Base-by-base conservation (phyloP, 2,329 filamentous ascomycete species). In the Verticillium nubilum region DNA sequence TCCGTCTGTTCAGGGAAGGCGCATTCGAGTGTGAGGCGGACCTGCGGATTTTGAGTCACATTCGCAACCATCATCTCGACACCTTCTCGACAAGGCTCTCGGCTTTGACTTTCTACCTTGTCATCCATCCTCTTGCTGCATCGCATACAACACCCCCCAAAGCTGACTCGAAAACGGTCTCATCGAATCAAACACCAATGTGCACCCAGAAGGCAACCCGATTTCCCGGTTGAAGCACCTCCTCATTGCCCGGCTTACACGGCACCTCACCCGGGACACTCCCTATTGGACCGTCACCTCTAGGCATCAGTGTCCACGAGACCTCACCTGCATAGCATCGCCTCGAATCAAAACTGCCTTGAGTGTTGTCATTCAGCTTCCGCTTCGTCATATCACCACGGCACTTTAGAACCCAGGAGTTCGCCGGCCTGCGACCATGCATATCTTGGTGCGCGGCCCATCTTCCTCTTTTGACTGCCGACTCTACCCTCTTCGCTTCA, bases 391-490 rank as follows among this genome's bases (percentile, higher is more conserved):
- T 54, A 15, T 10, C 10, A 23, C 4, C 15, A 37, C 33, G 31
- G 54, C 31, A 37, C 29, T 56, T n/a, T 12, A 47, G 29, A 37
- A 17, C 5, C 33, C 17, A 27, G 54, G 54, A 56, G 54, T 56
- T 50, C 54, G 54, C 33, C 54, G 54, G 37, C 33, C 26, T 56
- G 54, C 54, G 54, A 28, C 25, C 15, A 31, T 37, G 33, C 37
- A 47, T 29, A 56, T 56, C 17, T 25, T 56, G 54, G 54, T 56
- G 54, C 54, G 54, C 54, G 54, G 27, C 37, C 54, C 54, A 50
- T n/a, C 54, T n/a, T 54, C 9, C 28, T 25, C 13, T 37, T 26
- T 15, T 26, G 10, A 28, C 31, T 35, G 5, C 31, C 3, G 28
- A 12, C 29, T 33, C 27, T 25, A 15, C 19, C 31, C 35, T 37